Conservation (phyloP, 768 basidiomycete genomes). For the Russula virescens region DNA sequence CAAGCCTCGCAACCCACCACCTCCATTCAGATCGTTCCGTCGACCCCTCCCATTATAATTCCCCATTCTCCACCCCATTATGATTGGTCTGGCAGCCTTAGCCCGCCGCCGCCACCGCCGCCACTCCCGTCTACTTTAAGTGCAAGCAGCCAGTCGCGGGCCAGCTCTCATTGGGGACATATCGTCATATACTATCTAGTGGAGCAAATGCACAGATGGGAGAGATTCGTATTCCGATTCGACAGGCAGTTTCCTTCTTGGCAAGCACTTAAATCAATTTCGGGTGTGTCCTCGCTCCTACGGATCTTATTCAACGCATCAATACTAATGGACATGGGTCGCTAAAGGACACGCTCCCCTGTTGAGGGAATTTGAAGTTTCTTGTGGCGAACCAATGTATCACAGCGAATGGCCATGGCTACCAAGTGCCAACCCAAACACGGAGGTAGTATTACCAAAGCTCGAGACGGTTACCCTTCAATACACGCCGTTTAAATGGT, state of each 20-base stretch:
- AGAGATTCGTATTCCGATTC: constrained; percentile 74
- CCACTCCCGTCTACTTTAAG: constrained; percentile 27
- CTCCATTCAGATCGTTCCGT: constrained; percentile 25
- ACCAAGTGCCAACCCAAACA: constrained; percentile 42
- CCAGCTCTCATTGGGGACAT: constrained; percentile 69
- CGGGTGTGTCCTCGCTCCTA: constrained; percentile 40
- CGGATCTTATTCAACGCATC: background rate
- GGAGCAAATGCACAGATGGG: constrained; percentile 78
- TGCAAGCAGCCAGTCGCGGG: constrained; percentile 32
- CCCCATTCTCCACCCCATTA: constrained; percentile 24
- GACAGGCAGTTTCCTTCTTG: constrained; percentile 73
- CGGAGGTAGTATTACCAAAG: constrained; percentile 37
- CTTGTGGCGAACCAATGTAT: constrained; percentile 55
- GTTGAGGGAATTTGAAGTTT: constrained; percentile 71
- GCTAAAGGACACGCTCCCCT: constrained; percentile 62
- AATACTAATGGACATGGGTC: constrained; percentile 15
- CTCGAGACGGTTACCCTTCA: constrained; percentile 58
- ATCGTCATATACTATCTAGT: constrained; percentile 75
- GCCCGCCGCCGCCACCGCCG: constrained; percentile 16
- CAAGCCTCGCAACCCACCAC: constrained; percentile 22
- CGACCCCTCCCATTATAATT: constrained; percentile 19
- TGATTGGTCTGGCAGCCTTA: constrained; percentile 20
- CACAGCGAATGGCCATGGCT: constrained; percentile 70
- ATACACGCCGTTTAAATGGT: constrained; percentile 73
- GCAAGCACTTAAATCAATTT: constrained; percentile 65